Evolutionary conservation across 176 grass and related monocot species (phyloP).

Genomic region (Melocanna baccifera): DNA sequence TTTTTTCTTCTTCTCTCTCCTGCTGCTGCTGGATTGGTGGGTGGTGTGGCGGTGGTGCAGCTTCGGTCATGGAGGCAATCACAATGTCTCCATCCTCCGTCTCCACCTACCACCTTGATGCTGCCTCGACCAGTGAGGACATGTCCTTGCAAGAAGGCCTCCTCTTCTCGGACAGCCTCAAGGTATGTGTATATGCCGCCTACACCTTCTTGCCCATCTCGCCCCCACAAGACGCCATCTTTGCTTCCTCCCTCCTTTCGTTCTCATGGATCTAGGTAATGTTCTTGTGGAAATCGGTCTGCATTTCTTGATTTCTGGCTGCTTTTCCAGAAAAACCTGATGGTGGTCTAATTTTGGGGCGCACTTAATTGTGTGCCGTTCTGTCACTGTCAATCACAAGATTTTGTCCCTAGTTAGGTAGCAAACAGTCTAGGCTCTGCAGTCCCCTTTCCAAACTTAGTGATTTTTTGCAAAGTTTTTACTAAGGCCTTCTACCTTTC

Average conservation of each 20-base stretch:
- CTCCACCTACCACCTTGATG: conserved; percentile 40
- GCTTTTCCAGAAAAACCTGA: not conserved
- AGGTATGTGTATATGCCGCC: conserved; percentile 28
- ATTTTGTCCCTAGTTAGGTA: conserved; percentile 34
- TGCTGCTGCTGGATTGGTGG: not conserved
- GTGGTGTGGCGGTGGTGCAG: not conserved
- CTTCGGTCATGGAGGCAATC: conserved; percentile 42
- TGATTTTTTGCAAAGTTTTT: not conserved
- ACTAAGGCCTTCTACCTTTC: not conserved
- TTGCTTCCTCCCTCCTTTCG: not conserved
- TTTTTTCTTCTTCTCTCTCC: not conserved
- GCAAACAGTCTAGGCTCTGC: conserved; percentile 3
- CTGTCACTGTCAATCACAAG: conserved; percentile 42
- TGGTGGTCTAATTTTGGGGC: not conserved
- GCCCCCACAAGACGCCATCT: not conserved
- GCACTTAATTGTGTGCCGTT: not conserved
- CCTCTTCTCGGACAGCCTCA: conserved; percentile 84
- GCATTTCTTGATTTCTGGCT: conserved; percentile 6
- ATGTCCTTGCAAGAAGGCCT: conserved; percentile 63
- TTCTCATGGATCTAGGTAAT: conserved; percentile 27
- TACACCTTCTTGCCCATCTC: not conserved
- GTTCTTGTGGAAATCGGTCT: not conserved
- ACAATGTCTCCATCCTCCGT: conserved; percentile 42
- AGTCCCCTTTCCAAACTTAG: conserved; percentile 9
- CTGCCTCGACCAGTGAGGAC: conserved; percentile 49